Percentiles rank a stretch among this genome's conserved stretches.
phyloP scores from a whole-genome alignment of 2,329 filamentous ascomycete species.

The Scedosporium minutisporum region DNA sequence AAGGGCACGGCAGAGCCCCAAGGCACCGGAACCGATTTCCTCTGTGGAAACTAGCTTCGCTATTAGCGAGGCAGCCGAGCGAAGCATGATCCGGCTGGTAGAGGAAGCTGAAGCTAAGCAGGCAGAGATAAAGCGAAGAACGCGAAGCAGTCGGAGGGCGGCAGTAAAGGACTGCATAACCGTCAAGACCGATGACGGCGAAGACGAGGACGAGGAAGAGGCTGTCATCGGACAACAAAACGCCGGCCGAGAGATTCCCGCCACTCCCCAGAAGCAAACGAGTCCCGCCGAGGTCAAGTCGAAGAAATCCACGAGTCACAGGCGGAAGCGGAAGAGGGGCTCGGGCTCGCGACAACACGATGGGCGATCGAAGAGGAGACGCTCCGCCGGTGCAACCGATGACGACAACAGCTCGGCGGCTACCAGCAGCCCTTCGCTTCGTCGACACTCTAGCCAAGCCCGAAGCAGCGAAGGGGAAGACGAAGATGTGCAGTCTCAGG shows the following conservation, averaged over 20 bases:
- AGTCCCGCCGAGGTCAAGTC: not conserved
- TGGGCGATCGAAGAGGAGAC: conserved; percentile 16
- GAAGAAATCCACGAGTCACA: not conserved
- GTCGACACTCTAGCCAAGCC: not conserved
- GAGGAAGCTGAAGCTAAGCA: conserved; percentile 5
- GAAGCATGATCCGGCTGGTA: conserved; percentile 30
- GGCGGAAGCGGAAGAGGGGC: conserved; percentile 6
- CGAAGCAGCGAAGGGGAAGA: conserved; percentile 1
- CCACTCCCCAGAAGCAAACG: not conserved
- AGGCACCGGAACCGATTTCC: not conserved
- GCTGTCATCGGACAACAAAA: not conserved
- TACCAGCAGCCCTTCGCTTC: conserved; percentile 4
- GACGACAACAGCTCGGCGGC: not conserved
- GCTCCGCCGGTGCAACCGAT: not conserved
- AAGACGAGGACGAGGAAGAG: conserved; percentile 13
- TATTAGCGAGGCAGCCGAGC: conserved; percentile 35
- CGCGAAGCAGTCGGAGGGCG: conserved; percentile 15
- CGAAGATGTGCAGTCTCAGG: conserved; percentile 28
- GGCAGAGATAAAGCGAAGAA: conserved; percentile 4
- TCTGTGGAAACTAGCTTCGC: conserved; percentile 25
- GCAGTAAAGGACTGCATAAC: conserved; percentile 21
- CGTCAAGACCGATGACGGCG: conserved; percentile 15
- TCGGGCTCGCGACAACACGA: conserved; percentile 11
- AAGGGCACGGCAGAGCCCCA: not conserved
- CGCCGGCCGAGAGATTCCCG: not conserved